A percentile compares a stretch with the other conserved stretches of the same genome.
Conservation (phyloP, 73 alveolate genomes). For the Paramecium octaurelia region DNA sequence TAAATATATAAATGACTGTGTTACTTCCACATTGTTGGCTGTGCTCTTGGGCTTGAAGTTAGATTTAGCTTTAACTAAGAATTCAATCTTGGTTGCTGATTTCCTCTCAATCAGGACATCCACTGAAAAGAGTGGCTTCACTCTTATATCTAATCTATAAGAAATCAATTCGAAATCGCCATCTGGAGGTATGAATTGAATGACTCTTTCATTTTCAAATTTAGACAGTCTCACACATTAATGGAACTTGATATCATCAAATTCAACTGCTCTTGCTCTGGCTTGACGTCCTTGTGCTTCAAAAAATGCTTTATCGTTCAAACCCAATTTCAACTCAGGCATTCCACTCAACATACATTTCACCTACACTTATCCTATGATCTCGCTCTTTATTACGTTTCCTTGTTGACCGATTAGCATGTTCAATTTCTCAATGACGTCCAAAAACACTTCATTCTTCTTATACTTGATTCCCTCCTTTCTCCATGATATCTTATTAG, state of each 20-base stretch:
- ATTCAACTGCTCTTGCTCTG: conserved; percentile 84
- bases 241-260: conserved; percentile 96
- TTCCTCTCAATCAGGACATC: conserved; percentile 59
- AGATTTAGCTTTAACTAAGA: conserved; percentile 92
- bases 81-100: conserved; percentile 76
- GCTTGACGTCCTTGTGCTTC: conserved; percentile 83
- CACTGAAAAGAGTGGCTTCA: conserved; percentile 52
- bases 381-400: conserved; percentile 54
- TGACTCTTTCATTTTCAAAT: conserved; percentile 96
- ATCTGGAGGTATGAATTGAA: conserved; percentile 98
- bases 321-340: conserved; percentile 95
- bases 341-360: conserved; percentile 78
- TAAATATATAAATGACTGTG: background rate
- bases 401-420: conserved; percentile 69
- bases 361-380: conserved; percentile 65
- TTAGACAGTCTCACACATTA: conserved; percentile 82
- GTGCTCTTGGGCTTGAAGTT: conserved; percentile 90
- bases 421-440: conserved; percentile 65
- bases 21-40: conserved; percentile 93
- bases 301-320: conserved; percentile 94
- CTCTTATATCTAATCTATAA: conserved; percentile 86
- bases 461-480: conserved; percentile 91
- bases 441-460: conserved; percentile 93
- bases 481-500: conserved; percentile 83
- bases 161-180: conserved; percentile 97